Evolutionary conservation across 139 green algal genomes (phyloP).

Genomic region (Chlorokybus atmophyticus): DNA sequence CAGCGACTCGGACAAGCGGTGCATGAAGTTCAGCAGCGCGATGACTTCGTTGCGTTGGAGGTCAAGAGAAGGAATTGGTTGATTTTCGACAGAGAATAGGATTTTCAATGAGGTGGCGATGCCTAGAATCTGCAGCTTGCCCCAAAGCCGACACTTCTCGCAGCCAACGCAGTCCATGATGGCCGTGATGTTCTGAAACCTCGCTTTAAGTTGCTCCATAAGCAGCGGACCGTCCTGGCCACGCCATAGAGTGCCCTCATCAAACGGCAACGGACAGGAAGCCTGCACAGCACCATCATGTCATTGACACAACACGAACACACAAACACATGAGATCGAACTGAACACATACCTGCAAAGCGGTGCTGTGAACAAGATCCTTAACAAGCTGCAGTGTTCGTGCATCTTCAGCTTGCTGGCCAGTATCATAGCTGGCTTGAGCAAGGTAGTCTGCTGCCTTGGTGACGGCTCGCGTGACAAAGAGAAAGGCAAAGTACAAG

Average conservation of each 20-base stretch:
- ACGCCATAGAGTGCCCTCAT: constrained; percentile 80
- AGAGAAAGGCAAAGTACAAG: constrained; percentile 91
- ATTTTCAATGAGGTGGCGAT: constrained; percentile 90
- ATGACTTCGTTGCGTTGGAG: constrained; percentile 91
- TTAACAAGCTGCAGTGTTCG: too few species aligned
- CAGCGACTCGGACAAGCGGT: constrained; percentile 51
- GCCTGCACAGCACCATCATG: constrained; percentile 41
- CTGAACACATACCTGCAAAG: too few species aligned
- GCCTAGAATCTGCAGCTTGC: constrained; percentile 93
- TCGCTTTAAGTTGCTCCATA: constrained; percentile 45
- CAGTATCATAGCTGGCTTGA: too few species aligned
- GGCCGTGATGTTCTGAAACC: constrained; percentile 82
- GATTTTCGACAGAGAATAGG: constrained; percentile 45
- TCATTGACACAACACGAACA: background rate
- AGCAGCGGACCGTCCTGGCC: constrained; percentile 45
- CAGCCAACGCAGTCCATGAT: constrained; percentile 98
- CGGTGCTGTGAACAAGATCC: too few species aligned
- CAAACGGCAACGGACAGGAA: constrained; percentile 78
- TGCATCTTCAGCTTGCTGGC: too few species aligned
- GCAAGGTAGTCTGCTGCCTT: constrained; percentile 40
- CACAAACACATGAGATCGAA: too few species aligned
- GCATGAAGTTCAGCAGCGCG: constrained; percentile 80
- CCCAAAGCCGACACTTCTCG: constrained; percentile 98
- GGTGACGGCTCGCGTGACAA: constrained; percentile 67
- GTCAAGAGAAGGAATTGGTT: constrained; percentile 10